Conservation (phyloP, 2,329 filamentous ascomycete genomes). For the Penicillium vulpinum region DNA sequence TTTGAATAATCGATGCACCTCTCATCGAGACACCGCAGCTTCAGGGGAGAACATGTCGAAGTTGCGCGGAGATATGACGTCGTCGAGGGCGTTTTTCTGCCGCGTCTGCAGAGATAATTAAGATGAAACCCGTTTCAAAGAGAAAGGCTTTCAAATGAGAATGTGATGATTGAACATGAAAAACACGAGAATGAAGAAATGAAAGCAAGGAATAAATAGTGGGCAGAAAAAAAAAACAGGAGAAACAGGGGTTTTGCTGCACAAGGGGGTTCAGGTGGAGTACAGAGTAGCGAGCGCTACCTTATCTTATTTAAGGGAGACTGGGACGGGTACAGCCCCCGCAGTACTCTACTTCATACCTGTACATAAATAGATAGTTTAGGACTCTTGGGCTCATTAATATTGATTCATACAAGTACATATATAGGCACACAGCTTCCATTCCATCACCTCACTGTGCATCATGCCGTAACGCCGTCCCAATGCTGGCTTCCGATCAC, state of each 20-base stretch:
- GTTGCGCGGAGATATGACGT: slow-evolving; percentile 5
- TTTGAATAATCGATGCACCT: not conserved
- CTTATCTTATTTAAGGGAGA: not conserved
- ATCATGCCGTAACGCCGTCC: slow-evolving; percentile 30
- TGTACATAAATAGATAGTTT: not conserved
- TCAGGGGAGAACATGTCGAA: slow-evolving; percentile 2
- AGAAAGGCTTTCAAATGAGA: not conserved
- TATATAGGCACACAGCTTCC: not conserved
- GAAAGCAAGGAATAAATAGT: not conserved
- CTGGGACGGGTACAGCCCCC: not conserved
- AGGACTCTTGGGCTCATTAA: not conserved
- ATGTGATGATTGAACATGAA: too few species aligned
- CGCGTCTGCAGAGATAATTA: not conserved
- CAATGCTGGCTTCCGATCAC: slow-evolving; percentile 30
- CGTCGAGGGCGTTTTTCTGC: slow-evolving; percentile 1
- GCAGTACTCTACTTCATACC: not conserved
- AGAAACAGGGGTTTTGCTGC: not conserved
- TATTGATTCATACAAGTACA: slow-evolving; percentile 5
- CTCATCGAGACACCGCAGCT: slow-evolving; percentile 4
- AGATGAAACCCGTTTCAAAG: not conserved
- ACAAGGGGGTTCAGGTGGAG: not conserved
- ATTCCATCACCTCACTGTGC: slow-evolving; percentile 12
- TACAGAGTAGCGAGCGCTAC: not conserved
- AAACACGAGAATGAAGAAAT: not conserved
- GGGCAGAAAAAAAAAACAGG: not conserved